phyloP scores from a whole-genome alignment of 257 asterid genomes.

The Verbascum thapsus region DNA sequence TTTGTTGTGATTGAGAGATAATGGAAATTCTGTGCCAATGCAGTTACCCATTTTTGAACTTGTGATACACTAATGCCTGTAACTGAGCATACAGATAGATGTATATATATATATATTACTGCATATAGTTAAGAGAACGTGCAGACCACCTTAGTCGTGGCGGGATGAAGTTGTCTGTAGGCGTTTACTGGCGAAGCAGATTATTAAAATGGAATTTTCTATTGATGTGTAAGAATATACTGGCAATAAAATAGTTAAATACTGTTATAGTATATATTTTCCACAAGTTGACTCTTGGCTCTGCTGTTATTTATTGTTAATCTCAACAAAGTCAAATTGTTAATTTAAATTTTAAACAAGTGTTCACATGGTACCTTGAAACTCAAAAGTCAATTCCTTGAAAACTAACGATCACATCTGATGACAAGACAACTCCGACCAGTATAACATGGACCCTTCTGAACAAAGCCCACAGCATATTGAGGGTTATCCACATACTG shows the following conservation, averaged over 20 bases:
- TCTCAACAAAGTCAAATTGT: constrained; percentile 22
- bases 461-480: constrained; percentile 47
- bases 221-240: not conserved
- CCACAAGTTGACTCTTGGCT: constrained; percentile 25
- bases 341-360: not conserved
- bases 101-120: too few species aligned
- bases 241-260: not conserved
- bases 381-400: constrained; percentile 11
- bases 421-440: constrained; percentile 37
- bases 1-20: constrained; percentile 25
- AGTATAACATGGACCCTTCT: constrained; percentile 55
- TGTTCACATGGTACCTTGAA: constrained; percentile 21
- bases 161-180: constrained; percentile 1
- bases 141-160: constrained; percentile 34
- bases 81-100: not conserved
- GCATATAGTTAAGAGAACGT: constrained; percentile 28
- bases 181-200: not conserved
- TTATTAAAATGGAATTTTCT: not conserved
- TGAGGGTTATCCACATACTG: constrained; percentile 30
- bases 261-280: not conserved
- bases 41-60: constrained; percentile 42
- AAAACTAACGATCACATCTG: constrained; percentile 43
- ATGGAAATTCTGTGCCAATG: constrained; percentile 28
- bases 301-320: constrained; percentile 2
- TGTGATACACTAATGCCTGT: not conserved